Percentiles rank a stretch among this genome's conserved stretches.
Conservation (phyloP, 805 yeast species). For the Candida argentea region DNA sequence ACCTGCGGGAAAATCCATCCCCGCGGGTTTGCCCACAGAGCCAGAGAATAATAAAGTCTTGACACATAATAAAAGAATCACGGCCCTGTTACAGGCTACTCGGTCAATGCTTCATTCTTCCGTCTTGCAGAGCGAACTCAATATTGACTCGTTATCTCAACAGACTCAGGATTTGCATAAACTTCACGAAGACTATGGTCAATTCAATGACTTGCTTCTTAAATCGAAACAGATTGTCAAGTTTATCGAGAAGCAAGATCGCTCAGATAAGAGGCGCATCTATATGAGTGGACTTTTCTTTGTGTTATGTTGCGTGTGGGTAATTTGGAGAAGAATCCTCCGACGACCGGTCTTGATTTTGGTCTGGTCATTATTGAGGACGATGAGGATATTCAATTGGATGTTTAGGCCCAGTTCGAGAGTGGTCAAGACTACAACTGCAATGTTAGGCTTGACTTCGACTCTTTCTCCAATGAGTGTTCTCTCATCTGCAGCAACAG, state of each 20-base stretch:
- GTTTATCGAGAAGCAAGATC: slow-evolving; percentile 43
- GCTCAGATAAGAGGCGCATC: slow-evolving; percentile 37
- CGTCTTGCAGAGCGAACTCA: slow-evolving; percentile 41
- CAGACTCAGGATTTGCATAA: slow-evolving; percentile 33
- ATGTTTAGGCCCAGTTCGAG: too few species aligned
- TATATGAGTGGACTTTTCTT: slow-evolving; percentile 39
- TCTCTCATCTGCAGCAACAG: too few species aligned
- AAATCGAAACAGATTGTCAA: slow-evolving; percentile 37
- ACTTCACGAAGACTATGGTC: slow-evolving; percentile 31
- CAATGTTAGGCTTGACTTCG: too few species aligned
- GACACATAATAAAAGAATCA: slow-evolving; percentile 36
- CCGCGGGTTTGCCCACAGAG: too few species aligned
- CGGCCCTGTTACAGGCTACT: slow-evolving; percentile 37
- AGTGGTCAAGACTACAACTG: too few species aligned
- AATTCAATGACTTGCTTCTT: slow-evolving; percentile 30
- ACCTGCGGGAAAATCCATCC: too few species aligned
- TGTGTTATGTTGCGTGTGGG: slow-evolving; percentile 36
- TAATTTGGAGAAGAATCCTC: slow-evolving; percentile 39
- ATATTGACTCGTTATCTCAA: slow-evolving; percentile 36
- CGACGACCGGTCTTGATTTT: slow-evolving; percentile 33
- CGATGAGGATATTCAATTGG: slow-evolving; percentile 13
- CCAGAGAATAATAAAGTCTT: slow-evolving; percentile 32
- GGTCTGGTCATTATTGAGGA: slow-evolving; percentile 37
- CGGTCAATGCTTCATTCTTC: slow-evolving; percentile 40
- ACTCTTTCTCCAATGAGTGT: too few species aligned